Evolutionary conservation across 164 flowering plant genomes (phyloP).

Genomic region (Chimonanthus salicifolius): DNA sequence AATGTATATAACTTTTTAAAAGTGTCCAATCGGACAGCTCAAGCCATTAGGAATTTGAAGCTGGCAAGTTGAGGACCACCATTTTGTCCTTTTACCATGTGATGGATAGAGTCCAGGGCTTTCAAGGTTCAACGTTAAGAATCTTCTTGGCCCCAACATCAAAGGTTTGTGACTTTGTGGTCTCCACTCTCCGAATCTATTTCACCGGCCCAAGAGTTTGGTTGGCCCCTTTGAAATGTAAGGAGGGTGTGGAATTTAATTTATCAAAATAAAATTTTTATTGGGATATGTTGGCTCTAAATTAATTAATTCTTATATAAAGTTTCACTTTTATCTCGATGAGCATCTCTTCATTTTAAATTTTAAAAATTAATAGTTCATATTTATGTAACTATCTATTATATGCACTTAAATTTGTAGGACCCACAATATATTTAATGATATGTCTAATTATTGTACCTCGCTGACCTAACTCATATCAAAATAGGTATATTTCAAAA

Average conservation of each 20-base stretch:
- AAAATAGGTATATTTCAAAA: too few relatives aligned
- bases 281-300: too few relatives aligned
- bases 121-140: background rate
- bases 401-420: too few relatives aligned
- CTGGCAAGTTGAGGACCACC: constrained; percentile 1
- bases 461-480: too few relatives aligned
- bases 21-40: background rate
- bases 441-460: too few relatives aligned
- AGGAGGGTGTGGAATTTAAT: background rate
- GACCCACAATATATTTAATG: too few relatives aligned
- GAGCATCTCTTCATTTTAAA: too few relatives aligned
- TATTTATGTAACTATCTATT: too few relatives aligned
- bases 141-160: constrained; percentile 7
- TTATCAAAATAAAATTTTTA: too few relatives aligned
- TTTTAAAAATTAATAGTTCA: too few relatives aligned
- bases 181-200: background rate
- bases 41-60: background rate
- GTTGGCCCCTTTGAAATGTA: background rate
- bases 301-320: too few relatives aligned
- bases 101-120: constrained; percentile 2
- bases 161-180: constrained; percentile 3
- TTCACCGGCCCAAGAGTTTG: background rate
- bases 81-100: background rate
- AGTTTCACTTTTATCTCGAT: too few relatives aligned
- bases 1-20: background rate